These are phyloP conservation scores for Hyaloperonospora arabidopsidis DNA, from an alignment of 352 stramenopile species.

Conservation along the genomic window DNA sequence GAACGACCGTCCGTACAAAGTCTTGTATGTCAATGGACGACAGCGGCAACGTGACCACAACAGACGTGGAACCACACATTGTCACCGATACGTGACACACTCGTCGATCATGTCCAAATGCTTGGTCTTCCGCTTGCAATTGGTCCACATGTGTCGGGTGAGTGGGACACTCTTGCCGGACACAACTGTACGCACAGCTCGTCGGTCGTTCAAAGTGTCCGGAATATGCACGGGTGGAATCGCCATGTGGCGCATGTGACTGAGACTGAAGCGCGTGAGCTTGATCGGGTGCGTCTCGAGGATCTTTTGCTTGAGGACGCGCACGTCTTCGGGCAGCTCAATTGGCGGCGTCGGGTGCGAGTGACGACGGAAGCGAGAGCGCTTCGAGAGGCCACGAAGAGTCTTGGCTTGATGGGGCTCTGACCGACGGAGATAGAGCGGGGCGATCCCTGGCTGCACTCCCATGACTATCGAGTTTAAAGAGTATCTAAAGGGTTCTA, in stretches of 20 bases:
- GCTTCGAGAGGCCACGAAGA: too few relatives aligned
- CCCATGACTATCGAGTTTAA: too few relatives aligned
- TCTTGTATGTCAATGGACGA: too few relatives aligned
- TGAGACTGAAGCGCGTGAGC: slow-evolving; percentile 42
- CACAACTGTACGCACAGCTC: slow-evolving; percentile 31
- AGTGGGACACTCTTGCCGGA: slow-evolving; percentile 40
- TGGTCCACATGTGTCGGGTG: slow-evolving; percentile 41
- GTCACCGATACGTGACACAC: slow-evolving; percentile 35
- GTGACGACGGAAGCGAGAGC: too few relatives aligned
- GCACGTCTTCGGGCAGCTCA: slow-evolving; percentile 33
- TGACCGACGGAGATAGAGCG: too few relatives aligned
- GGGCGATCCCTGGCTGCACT: too few relatives aligned
- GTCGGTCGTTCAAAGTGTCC: slow-evolving; percentile 27
- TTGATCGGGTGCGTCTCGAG: slow-evolving; percentile 36
- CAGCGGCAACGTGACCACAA: background rate
- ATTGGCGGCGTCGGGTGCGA: slow-evolving; percentile 1
- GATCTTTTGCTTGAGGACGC: slow-evolving; percentile 43
- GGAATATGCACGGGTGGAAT: slow-evolving; percentile 47
- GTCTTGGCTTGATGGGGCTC: too few relatives aligned
- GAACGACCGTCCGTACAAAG: too few relatives aligned
- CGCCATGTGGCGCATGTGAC: slow-evolving; percentile 38
- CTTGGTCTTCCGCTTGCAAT: slow-evolving; percentile 33
- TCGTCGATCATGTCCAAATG: slow-evolving; percentile 47
- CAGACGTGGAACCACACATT: background rate
- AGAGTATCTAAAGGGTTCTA: too few relatives aligned